Base-by-base conservation (phyloP, 176 grass and related monocot species). In the Oryza officinalis region DNA sequence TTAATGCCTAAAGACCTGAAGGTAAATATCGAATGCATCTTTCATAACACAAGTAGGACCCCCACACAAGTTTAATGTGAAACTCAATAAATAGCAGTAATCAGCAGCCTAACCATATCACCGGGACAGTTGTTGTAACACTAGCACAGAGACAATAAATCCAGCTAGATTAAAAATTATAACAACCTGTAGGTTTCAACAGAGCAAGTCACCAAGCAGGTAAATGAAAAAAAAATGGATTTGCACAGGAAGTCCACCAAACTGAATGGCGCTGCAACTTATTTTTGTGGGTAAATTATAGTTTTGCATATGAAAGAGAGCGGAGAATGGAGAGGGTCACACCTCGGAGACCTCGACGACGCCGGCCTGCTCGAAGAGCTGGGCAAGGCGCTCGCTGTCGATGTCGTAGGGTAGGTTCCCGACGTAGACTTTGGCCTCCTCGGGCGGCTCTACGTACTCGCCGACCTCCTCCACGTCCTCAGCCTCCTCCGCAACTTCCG, bases 361-460 rank as follows among this genome's bases (percentile, higher is more conserved):
- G 68, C 96, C 93, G 5, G 93, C 91, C 84, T 89, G 67, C 5
- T 99, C 91, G 74, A 99, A 96, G 22, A 99, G 79, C 86, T 92
- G 83, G 2, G 91, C 97, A 35, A 99, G 93, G 67, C 89, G 72
- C 83, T 99, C 91, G 65, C 83, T 99, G 78, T 93, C 90, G 23
- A 96, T 44, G 84, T 96, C 97, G 30, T 84, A 99, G n/a, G 97
- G 91, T 1, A 99, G 85, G 85, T 93, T 92, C 7, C 97, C 97
- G 8, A 96, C 78, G 66, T 89, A 99, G 22, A 99, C 83, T 86
- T 99, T 99, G 64, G 93, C 91, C 74, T 96, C 94, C 83, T 88
- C 87, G 8, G 75, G 64, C 25, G 60, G 71, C 68, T 81, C 85
- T 3, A 80, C 90, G 57, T 82, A 84, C 80, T 75, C 84, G 22